A percentile compares a stretch with the other conserved stretches of the same genome.
Evolutionary conservation across 1,139 yeast genomes (phyloP).

Genomic region (Geotrichum armillariae): DNA sequence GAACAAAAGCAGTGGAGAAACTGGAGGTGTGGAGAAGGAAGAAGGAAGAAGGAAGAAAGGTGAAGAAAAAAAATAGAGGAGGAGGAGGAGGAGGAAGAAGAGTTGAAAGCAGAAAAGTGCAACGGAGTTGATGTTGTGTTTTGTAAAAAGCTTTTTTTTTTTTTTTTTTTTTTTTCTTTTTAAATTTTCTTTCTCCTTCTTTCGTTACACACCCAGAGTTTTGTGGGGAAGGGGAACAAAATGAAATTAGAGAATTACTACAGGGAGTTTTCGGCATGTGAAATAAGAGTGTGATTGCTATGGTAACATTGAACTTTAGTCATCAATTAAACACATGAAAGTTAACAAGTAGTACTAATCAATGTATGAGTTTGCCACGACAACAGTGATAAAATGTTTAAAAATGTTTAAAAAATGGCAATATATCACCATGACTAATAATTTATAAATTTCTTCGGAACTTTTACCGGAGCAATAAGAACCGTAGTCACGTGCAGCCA

Average conservation of each 20-base stretch:
- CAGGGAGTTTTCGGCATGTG: background rate
- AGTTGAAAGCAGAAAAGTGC: background rate
- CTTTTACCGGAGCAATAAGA: too few relatives aligned
- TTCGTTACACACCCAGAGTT: background rate
- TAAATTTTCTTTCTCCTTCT: background rate
- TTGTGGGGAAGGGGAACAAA: too few relatives aligned
- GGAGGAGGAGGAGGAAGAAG: background rate
- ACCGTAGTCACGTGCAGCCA: too few relatives aligned
- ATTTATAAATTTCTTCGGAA: too few relatives aligned
- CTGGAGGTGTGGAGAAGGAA: background rate
- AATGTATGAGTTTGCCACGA: background rate
- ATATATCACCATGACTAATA: too few relatives aligned
- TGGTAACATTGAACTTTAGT: background rate
- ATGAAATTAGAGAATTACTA: background rate
- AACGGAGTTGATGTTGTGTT: conserved; percentile 9
- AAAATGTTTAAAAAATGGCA: too few relatives aligned
- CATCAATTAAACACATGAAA: too few relatives aligned
- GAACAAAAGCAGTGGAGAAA: background rate
- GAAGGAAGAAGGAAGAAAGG: background rate
- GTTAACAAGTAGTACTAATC: background rate
- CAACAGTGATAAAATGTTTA: background rate
- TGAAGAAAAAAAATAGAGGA: background rate
- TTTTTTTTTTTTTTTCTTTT: background rate
- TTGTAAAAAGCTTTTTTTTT: conserved; percentile 1
- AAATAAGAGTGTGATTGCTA: background rate